Percentiles rank a stretch among this genome's conserved stretches.
These are phyloP conservation scores for Colletotrichum orbiculare DNA, from an alignment of 2,329 filamentous ascomycete species.

Conservation along the genomic window DNA sequence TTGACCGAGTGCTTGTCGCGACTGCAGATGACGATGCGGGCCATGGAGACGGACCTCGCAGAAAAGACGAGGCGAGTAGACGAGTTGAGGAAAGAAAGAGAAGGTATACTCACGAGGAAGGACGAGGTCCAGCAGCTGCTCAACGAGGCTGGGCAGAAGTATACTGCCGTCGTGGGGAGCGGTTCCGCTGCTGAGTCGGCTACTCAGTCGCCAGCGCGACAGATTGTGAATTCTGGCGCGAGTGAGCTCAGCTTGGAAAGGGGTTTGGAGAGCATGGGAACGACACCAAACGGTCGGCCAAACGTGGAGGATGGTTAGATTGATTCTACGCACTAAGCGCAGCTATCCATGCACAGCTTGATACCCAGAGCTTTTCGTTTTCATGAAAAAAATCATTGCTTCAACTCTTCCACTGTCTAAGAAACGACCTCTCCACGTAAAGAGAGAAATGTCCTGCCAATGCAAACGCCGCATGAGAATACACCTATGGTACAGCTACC, in stretches of 20 bases:
- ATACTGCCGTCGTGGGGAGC: conserved; percentile 56
- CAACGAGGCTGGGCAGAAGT: conserved; percentile 80
- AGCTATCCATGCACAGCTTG: conserved; percentile 22
- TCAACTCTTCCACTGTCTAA: conserved; percentile 39
- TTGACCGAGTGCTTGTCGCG: conserved; percentile 74
- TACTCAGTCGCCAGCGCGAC: conserved; percentile 35
- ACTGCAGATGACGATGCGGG: conserved; percentile 69
- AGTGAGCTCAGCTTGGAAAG: conserved; percentile 48
- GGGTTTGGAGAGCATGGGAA: conserved; percentile 60
- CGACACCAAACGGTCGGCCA: conserved; percentile 51
- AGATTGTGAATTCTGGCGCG: conserved; percentile 30
- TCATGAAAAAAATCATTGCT: conserved; percentile 20
- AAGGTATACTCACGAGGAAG: conserved; percentile 75
- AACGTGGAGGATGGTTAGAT: conserved; percentile 44
- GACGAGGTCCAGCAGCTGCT: conserved; percentile 83
- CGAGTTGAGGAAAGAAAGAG: conserved; percentile 74
- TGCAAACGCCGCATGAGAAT: conserved; percentile 42
- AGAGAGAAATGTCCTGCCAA: conserved; percentile 40
- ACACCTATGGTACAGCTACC: conserved; percentile 44
- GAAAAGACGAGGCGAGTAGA: conserved; percentile 72
- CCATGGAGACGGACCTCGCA: conserved; percentile 72
- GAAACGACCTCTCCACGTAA: conserved; percentile 37
- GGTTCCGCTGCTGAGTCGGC: conserved; percentile 17
- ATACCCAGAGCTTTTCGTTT: conserved; percentile 36
- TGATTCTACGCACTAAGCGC: not conserved